A percentile compares a stretch with the other conserved stretches of the same genome.
Conservation (phyloP, 257 asterid species). For the Salvia hispanica region DNA sequence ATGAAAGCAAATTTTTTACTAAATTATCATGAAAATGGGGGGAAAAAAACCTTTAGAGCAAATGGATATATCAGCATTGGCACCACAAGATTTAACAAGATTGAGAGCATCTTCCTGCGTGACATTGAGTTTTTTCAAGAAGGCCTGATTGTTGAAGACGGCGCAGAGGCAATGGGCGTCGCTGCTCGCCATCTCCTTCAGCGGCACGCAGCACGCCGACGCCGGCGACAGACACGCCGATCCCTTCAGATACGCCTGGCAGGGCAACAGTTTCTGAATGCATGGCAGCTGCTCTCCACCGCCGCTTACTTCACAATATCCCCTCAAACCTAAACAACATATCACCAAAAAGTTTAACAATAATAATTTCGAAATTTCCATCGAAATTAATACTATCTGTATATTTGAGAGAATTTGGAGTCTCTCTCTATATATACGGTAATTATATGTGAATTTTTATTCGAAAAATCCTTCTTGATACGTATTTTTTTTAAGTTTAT, state of each 20-base stretch:
- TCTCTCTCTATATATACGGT: neutral
- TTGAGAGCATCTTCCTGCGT: conserved; percentile 40
- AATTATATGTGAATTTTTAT: neutral
- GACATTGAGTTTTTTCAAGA: conserved; percentile 38
- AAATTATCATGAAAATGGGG: too few species aligned
- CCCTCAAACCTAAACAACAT: conserved; percentile 28
- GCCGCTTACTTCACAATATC: conserved; percentile 25
- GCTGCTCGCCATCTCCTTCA: conserved; percentile 32
- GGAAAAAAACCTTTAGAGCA: conserved; percentile 31
- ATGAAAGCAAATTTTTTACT: too few species aligned
- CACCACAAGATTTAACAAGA: conserved; percentile 49
- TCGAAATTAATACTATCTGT: neutral
- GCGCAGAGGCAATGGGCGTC: conserved; percentile 45
- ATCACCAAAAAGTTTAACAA: conserved; percentile 18
- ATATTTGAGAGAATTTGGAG: neutral
- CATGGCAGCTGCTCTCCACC: conserved; percentile 36
- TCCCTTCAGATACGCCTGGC: conserved; percentile 43
- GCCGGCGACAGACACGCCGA: conserved; percentile 31
- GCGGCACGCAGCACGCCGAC: conserved; percentile 43
- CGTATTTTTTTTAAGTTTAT: too few species aligned
- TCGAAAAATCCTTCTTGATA: neutral
- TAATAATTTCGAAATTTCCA: conserved; percentile 22
- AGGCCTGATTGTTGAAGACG: conserved; percentile 33
- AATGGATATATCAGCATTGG: conserved; percentile 38
- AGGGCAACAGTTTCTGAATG: conserved; percentile 45